Percentiles rank a stretch among this genome's conserved stretches.
These are phyloP conservation scores for Urtica urens DNA, from an alignment of 306 rosid genomes.

Conservation along the genomic window DNA sequence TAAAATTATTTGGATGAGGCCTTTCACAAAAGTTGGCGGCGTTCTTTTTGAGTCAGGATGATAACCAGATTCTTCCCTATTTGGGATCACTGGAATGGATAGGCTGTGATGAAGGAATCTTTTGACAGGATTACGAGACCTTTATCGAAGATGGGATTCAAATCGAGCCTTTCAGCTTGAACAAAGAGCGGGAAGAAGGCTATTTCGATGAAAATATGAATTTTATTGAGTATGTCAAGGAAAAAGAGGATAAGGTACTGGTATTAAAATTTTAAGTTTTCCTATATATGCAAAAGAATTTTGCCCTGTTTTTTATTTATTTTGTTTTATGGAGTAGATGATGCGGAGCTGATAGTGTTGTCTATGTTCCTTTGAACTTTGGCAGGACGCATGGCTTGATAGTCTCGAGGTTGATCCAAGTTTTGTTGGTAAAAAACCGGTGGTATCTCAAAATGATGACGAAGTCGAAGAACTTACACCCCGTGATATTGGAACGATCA, in stretches of 20 bases:
- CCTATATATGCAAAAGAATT: neutral
- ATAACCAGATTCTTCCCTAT: constrained; percentile 21
- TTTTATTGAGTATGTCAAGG: constrained; percentile 64
- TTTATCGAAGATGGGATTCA: constrained; percentile 75
- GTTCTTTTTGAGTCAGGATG: constrained; percentile 16
- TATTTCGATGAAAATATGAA: constrained; percentile 76
- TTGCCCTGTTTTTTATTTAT: neutral
- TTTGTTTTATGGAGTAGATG: too few relatives aligned
- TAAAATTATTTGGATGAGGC: constrained; percentile 8
- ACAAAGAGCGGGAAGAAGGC: constrained; percentile 89
- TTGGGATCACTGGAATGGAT: constrained; percentile 28
- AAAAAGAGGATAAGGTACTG: constrained; percentile 55
- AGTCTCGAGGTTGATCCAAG: constrained; percentile 60
- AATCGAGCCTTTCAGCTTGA: constrained; percentile 82
- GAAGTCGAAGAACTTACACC: constrained; percentile 50
- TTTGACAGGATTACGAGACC: constrained; percentile 42
- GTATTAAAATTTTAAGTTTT: constrained; percentile 15
- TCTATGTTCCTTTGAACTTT: constrained; percentile 11
- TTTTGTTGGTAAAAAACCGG: constrained; percentile 39
- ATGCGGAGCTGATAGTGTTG: too few relatives aligned
- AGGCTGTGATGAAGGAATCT: constrained; percentile 34
- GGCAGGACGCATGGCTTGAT: constrained; percentile 94
- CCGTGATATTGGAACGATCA: constrained; percentile 45
- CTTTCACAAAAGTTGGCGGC: constrained; percentile 17
- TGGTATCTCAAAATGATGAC: constrained; percentile 29